Evolutionary conservation across 1,139 yeast species (phyloP).

Genomic region (Pichia sp.): DNA sequence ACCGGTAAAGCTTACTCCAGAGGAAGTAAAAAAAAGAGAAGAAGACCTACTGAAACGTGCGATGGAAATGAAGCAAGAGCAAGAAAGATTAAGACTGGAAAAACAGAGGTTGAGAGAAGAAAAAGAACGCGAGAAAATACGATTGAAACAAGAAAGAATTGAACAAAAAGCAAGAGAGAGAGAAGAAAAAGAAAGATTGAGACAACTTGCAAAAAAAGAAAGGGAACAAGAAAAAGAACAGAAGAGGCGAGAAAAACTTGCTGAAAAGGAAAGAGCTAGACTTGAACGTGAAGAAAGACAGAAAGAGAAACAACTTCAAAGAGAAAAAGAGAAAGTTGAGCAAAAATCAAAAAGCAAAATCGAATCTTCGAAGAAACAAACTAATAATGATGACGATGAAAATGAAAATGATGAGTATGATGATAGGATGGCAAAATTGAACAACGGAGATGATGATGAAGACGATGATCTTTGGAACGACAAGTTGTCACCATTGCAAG

Average conservation of each 20-base stretch:
- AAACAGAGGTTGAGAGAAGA: constrained; percentile 26
- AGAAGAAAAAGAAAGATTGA: constrained; percentile 24
- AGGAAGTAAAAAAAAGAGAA: constrained; percentile 15
- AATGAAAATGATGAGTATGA: constrained; percentile 12
- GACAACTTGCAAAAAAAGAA: constrained; percentile 20
- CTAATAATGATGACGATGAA: constrained; percentile 6
- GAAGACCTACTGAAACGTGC: constrained; percentile 18
- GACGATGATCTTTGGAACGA: constrained; percentile 37
- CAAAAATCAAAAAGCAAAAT: constrained; percentile 17
- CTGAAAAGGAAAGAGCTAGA: constrained; percentile 20
- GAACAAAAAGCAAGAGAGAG: constrained; percentile 21
- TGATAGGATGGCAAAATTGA: constrained; percentile 15
- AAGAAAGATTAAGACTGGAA: constrained; percentile 20
- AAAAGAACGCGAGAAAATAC: constrained; percentile 32
- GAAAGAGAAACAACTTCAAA: constrained; percentile 4
- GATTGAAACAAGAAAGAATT: constrained; percentile 21
- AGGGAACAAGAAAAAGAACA: constrained; percentile 32
- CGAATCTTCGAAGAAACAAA: constrained; percentile 9
- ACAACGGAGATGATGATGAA: constrained; percentile 20
- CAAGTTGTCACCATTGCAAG: constrained; percentile 71
- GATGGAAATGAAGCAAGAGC: constrained; percentile 20
- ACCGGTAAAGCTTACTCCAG: constrained; percentile 6
- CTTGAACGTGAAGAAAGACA: constrained; percentile 15
- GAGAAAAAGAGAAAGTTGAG: constrained; percentile 14
- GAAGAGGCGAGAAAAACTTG: constrained; percentile 22